Percentiles rank a stretch among this genome's conserved stretches.
Conservation (phyloP, 352 stramenopile genomes). For the Stramenopiles sp. region DNA sequence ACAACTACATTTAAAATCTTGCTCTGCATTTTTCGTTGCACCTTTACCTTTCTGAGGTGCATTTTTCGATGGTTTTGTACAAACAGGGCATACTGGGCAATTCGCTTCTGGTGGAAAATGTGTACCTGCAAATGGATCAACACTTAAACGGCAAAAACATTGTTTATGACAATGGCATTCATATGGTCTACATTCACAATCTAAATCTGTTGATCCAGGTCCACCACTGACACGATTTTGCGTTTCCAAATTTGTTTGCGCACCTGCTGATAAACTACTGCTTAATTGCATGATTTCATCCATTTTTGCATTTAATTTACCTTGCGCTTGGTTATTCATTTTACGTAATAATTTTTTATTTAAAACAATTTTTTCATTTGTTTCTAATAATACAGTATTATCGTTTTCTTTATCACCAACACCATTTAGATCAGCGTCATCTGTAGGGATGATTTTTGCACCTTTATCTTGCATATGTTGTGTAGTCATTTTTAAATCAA, state of each 20-base stretch:
- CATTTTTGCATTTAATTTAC: too few species aligned
- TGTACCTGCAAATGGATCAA: not conserved
- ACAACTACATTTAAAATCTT: conserved; percentile 5
- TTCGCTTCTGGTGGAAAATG: conserved; percentile 1
- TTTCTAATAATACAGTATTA: not conserved
- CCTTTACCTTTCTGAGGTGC: not conserved
- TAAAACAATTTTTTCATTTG: not conserved
- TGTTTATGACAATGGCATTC: not conserved
- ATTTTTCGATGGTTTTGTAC: not conserved
- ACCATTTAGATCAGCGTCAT: not conserved
- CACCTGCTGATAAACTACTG: too few species aligned
- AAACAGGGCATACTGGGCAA: not conserved
- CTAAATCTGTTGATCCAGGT: not conserved
- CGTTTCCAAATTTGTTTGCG: too few species aligned
- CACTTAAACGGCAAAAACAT: not conserved
- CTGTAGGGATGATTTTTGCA: not conserved
- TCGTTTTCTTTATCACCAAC: not conserved
- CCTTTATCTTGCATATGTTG: not conserved
- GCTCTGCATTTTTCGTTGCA: not conserved
- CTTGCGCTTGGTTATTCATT: not conserved
- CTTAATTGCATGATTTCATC: too few species aligned
- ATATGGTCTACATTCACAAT: not conserved
- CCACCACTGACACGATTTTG: too few species aligned
- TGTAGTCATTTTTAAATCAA: not conserved
- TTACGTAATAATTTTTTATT: not conserved